Evolutionary conservation across 1,284 basidiomycete genomes (phyloP), one percentile per base, ranked within the genome.

Genomic region (Trametes pubescens): DNA sequence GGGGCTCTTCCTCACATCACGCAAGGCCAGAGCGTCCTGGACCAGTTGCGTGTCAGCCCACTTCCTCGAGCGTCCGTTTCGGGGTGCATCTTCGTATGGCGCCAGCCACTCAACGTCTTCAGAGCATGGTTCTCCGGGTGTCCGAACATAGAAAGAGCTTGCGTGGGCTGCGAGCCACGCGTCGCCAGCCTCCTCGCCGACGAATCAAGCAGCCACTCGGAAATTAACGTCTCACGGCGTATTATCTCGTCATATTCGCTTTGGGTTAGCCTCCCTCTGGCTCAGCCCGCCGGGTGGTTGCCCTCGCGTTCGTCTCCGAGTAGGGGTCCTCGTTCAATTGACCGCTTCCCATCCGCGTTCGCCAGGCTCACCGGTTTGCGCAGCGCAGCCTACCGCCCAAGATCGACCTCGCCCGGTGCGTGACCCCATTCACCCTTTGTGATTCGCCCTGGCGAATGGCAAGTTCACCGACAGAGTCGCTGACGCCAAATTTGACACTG

Each of bases 1-100:
- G 60, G 24, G 14, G 54, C 34, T 14, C 37, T 57, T 34, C 52
- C 53, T 65, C 66, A 65, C 62, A 62, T 61, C 58, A 56, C 47
- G n/a, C 40, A 26, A 59, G 63, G 24, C 66, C 51, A 65, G 66
- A 67, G 48, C 61, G 57, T 65, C 44, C 66, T 61, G 61, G 63
- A 52, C 66, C 59, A 35, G 24, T 37, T 51, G 56, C 40, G 43
- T 56, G 52, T 37, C 51, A 26, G 44, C 56, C 51, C 59, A 59
- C 40, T 34, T 35, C 60, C 14, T 52, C 44, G 22, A 54, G 48
- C 26, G 57, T 46, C 38, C 29, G 52, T 48, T 55, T 55, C 46
- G 52, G 52, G 59, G 59, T 38, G 59, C 52, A 26, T 34, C 24
- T 24, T 48, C 24, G 24, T 48, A 48, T 5, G 32, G 2, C n/a